These are phyloP conservation scores for Aspergillus eucalypticola DNA, from an alignment of 2,329 filamentous ascomycete genomes.

Conservation along the genomic window DNA sequence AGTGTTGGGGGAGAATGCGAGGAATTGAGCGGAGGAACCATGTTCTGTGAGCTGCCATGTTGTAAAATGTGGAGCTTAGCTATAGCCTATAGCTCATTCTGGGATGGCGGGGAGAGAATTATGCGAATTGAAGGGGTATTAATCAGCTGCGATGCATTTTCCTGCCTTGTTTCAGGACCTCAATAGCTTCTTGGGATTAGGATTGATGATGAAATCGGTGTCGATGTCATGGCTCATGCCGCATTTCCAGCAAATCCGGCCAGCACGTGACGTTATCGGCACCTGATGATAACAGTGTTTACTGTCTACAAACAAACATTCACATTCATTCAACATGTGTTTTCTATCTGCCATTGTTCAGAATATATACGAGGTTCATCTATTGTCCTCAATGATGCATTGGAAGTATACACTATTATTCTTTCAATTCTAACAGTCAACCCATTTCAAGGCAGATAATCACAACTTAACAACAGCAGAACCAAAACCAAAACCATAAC, in stretches of 20 bases:
- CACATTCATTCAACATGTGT: no score
- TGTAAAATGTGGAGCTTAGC: conserved; percentile 13
- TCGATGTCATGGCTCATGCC: conserved; percentile 5
- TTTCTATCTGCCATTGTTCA: no score
- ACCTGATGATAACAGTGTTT: conserved; percentile 8
- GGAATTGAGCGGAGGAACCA: conserved; percentile 18
- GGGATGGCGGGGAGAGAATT: not conserved
- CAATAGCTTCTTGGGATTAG: not conserved
- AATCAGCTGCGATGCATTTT: conserved; percentile 5
- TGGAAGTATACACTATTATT: no score
- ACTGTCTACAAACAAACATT: not conserved
- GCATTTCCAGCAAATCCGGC: conserved; percentile 1
- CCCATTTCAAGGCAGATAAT: no score
- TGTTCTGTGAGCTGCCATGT: conserved; percentile 26
- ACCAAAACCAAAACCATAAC: no score
- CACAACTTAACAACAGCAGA: no score
- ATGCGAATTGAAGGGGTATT: not conserved
- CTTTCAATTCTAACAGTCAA: no score
- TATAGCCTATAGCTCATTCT: conserved; percentile 21
- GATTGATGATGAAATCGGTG: not conserved
- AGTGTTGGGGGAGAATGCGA: conserved; percentile 20
- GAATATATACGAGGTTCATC: no score
- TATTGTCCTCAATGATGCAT: no score
- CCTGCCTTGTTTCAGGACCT: not conserved
- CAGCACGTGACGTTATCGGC: conserved; percentile 12